phyloP scores from a whole-genome alignment of 2,329 filamentous ascomycete species.

The Colletotrichum graminicola region DNA sequence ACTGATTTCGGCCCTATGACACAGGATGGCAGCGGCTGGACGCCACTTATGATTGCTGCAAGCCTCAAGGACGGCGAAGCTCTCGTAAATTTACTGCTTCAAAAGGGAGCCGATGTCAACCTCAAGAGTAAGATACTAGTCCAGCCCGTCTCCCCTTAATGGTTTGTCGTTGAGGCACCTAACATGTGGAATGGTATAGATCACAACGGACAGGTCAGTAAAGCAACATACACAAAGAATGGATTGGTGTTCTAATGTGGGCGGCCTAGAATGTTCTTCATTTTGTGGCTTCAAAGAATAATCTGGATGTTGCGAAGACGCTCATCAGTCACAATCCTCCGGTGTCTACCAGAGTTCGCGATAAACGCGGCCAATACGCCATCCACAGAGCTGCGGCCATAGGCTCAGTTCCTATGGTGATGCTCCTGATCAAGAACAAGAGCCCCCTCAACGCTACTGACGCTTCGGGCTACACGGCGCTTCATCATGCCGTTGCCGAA shows the following conservation, averaged over 20 bases:
- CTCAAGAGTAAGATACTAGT: constrained; percentile 70
- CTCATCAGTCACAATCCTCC: constrained; percentile 78
- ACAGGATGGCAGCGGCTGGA: constrained; percentile 84
- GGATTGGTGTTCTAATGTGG: not conserved
- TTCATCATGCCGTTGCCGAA: constrained; percentile 89
- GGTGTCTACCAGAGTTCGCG: constrained; percentile 83
- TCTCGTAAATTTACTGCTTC: constrained; percentile 75
- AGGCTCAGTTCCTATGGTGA: constrained; percentile 89
- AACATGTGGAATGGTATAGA: constrained; percentile 56
- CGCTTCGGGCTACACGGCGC: constrained; percentile 83
- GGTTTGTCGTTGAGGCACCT: not conserved
- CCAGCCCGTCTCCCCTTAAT: not conserved
- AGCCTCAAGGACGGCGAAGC: constrained; percentile 79
- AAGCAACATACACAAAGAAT: not conserved
- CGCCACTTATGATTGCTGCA: constrained; percentile 84
- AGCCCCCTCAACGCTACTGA: constrained; percentile 90
- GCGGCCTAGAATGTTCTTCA: constrained; percentile 81
- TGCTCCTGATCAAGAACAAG: constrained; percentile 78
- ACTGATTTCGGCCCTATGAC: not conserved
- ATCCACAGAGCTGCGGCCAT: constrained; percentile 92
- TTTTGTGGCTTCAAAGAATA: constrained; percentile 90
- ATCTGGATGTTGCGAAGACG: constrained; percentile 82
- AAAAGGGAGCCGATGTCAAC: constrained; percentile 78
- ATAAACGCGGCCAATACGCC: constrained; percentile 88
- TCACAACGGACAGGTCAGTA: constrained; percentile 71